Base-by-base conservation (phyloP, 257 asterid genomes). In the Solanum rostratum region DNA sequence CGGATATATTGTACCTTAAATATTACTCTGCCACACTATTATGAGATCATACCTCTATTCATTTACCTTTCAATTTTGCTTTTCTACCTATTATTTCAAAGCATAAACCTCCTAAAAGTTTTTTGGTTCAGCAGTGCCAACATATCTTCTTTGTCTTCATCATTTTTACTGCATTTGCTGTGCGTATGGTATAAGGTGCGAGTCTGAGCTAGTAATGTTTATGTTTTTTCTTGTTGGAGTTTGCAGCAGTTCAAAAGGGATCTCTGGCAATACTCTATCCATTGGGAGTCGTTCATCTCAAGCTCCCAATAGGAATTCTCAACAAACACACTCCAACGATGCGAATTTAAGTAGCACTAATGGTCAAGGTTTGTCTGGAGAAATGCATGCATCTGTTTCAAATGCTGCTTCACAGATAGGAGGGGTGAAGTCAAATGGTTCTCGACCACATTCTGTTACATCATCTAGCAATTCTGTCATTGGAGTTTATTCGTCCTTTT, bases 401-500 rank as follows among this genome's bases (percentile, higher is more conserved):
- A 86, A 60, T 90, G 80, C 92, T 81, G 68, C 89, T 82, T 81
- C 91, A 39, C 91, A 88, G 81, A 63, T 84, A 55, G 95, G 88
- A 83, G 37, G 88, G 27, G 88, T 29, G 84, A 94, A 91, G 91
- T 88, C 87, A 50, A 92, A 82, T 85, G 94, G 86, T 76, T 49
- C 89, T 70, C 91, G 86, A 59, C 86, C 85, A 84, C 91, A 89
- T 80, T 86, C 93, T 69, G 81, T 92, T 57, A 87, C 90, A 89
- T 91, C 95, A 83, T 89, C 97, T 29, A 92, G 59, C 88, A 92
- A 88, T 88, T 90, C 95, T 37, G 94, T 93, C 5, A 90, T 90
- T 37, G 99, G 98, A 79, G 95, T 96, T 88, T 94, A 97, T 90
- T 94, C 98, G n/a, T 97, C 99, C 69, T 93, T 98, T 52, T 91